Conservation (phyloP, 768 basidiomycete species). For the Mycena chlorophos region DNA sequence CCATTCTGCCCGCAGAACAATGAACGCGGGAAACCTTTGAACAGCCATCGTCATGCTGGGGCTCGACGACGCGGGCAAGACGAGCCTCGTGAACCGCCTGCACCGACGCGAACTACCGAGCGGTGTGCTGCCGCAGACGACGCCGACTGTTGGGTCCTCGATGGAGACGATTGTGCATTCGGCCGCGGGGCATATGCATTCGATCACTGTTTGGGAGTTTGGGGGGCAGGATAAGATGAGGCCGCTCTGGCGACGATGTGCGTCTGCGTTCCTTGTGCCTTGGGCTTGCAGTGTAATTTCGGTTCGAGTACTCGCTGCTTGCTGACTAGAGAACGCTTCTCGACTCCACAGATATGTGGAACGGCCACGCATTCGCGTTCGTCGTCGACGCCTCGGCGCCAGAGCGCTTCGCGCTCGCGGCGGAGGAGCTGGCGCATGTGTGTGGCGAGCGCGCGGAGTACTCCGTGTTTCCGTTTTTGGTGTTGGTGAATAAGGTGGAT, state of each 20-base stretch:
- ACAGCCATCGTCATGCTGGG: constrained; percentile 17
- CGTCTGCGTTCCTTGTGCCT: not conserved
- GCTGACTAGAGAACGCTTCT: not conserved
- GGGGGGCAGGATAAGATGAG: constrained; percentile 51
- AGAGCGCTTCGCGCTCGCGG: constrained; percentile 45
- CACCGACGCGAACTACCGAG: constrained; percentile 28
- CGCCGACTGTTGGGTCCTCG: constrained; percentile 41
- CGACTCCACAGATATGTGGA: constrained; percentile 1
- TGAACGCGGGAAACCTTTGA: not conserved
- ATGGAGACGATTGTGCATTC: constrained; percentile 47
- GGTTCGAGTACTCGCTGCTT: not conserved
- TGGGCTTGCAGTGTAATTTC: not conserved
- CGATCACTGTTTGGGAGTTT: constrained; percentile 56
- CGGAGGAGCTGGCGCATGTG: constrained; percentile 46
- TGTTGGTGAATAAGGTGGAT: constrained; percentile 15
- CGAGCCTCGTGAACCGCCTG: constrained; percentile 31
- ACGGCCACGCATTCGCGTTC: constrained; percentile 51
- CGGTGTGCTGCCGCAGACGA: constrained; percentile 21
- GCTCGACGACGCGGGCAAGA: constrained; percentile 31
- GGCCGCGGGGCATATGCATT: constrained; percentile 39
- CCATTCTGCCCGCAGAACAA: no score
- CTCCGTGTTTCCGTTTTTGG: not conserved
- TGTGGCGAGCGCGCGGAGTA: constrained; percentile 35
- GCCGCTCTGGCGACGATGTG: constrained; percentile 36
- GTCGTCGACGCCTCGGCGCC: constrained; percentile 51